Evolutionary conservation across 1,284 basidiomycete genomes (phyloP).

Genomic region (Papiliotrema flavescens): DNA sequence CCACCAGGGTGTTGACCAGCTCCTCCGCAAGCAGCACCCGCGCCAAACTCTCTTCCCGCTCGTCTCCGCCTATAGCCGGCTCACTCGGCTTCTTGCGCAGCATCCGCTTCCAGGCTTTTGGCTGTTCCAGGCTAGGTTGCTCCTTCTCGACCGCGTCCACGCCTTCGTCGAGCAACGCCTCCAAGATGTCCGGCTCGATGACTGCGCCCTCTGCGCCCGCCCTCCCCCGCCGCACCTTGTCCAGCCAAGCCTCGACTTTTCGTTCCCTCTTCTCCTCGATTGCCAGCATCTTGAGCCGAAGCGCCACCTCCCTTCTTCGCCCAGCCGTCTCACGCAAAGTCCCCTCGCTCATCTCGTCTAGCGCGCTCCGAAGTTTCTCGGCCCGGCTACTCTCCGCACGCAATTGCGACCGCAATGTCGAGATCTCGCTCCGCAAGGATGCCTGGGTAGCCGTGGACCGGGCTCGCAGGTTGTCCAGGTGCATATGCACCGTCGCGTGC

Average conservation of each 20-base stretch:
- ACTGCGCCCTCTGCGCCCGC: constrained; percentile 33
- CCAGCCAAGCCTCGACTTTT: constrained; percentile 41
- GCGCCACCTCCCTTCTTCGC: constrained; percentile 65
- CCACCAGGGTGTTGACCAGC: constrained; percentile 59
- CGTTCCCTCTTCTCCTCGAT: constrained; percentile 59
- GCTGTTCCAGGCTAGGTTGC: not conserved
- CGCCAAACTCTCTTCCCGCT: constrained; percentile 49
- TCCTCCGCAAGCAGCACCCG: constrained; percentile 61
- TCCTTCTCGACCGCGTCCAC: constrained; percentile 51
- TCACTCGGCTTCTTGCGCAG: constrained; percentile 2
- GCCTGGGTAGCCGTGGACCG: constrained; percentile 63
- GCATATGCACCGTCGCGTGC: constrained; percentile 64
- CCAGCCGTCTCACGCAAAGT: constrained; percentile 70
- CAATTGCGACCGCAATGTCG: constrained; percentile 19
- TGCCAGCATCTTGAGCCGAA: constrained; percentile 64
- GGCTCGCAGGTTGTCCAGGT: constrained; percentile 56
- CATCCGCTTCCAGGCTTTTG: constrained; percentile 7
- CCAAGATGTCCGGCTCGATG: constrained; percentile 32
- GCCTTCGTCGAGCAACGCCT: constrained; percentile 53
- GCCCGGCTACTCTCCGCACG: constrained; percentile 29
- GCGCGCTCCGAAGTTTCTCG: constrained; percentile 57
- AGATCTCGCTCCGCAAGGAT: constrained; percentile 52
- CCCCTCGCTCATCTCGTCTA: constrained; percentile 71
- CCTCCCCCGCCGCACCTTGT: constrained; percentile 36
- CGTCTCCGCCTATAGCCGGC: not conserved